phyloP scores from a whole-genome alignment of 2,329 filamentous ascomycete species.

The Claviceps arundinis region DNA sequence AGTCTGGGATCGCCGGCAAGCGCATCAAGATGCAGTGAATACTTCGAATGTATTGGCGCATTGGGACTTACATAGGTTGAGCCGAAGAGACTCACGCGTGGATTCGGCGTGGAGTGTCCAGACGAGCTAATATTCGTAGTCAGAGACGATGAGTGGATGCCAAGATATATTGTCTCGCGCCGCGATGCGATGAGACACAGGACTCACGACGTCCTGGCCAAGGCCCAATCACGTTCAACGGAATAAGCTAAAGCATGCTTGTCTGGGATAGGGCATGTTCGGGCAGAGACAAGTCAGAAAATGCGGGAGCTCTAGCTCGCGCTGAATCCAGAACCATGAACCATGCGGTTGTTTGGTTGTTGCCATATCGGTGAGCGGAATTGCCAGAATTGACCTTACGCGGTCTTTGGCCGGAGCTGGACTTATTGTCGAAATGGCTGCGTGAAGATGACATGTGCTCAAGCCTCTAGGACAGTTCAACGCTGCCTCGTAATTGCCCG shows the following conservation, averaged over 20 bases:
- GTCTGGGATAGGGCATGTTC: constrained; percentile 1
- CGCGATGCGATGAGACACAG: constrained; percentile 1
- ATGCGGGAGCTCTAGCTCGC: not conserved
- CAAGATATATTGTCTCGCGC: constrained; percentile 1
- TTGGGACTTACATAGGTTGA: not conserved
- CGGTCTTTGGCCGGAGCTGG: no score
- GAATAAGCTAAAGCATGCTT: not conserved
- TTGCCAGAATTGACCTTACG: no score
- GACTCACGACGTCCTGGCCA: not conserved
- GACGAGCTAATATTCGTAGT: not conserved
- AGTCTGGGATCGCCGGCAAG: not conserved
- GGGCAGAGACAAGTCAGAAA: constrained; percentile 1
- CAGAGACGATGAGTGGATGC: not conserved
- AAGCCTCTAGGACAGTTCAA: no score
- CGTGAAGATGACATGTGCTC: no score
- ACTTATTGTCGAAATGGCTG: no score
- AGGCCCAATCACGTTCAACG: not conserved
- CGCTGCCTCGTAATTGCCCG: no score
- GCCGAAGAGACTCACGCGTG: not conserved
- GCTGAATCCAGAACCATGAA: not conserved
- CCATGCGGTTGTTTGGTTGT: not conserved
- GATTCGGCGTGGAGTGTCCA: not conserved
- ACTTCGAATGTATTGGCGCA: not conserved
- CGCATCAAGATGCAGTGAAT: not conserved
- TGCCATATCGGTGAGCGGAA: not conserved